Evolutionary conservation across 768 basidiomycete species (phyloP).

Genomic region (Lyophyllum decastes): DNA sequence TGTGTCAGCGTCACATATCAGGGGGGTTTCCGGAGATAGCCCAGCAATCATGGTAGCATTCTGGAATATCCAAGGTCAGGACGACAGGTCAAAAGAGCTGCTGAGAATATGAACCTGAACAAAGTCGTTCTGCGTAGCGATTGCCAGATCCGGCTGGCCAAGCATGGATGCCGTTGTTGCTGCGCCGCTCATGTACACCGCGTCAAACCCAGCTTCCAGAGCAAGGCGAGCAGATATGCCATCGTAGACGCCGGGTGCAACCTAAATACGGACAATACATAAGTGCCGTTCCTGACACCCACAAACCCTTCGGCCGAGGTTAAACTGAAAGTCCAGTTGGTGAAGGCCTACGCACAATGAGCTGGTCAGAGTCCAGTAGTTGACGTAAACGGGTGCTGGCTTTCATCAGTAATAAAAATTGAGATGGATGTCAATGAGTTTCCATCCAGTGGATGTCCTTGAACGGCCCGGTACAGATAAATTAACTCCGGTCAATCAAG

Average conservation of each 20-base stretch:
- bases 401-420: slow-evolving; percentile 1
- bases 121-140: slow-evolving; percentile 57
- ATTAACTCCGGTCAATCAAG: not conserved
- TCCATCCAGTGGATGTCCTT: not conserved
- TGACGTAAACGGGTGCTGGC: slow-evolving; percentile 14
- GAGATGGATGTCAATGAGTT: not conserved
- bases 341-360: slow-evolving; percentile 4
- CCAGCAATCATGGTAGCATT: slow-evolving; percentile 52
- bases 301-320: not conserved
- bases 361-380: slow-evolving; percentile 1
- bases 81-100: not conserved
- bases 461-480: not conserved
- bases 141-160: slow-evolving; percentile 56
- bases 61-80: slow-evolving; percentile 2
- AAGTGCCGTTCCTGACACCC: not conserved
- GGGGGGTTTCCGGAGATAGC: slow-evolving; percentile 43
- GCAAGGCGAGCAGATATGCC: slow-evolving; percentile 55
- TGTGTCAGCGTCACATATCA: slow-evolving; percentile 61
- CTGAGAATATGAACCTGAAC: slow-evolving; percentile 33
- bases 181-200: slow-evolving; percentile 52
- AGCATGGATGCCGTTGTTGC: slow-evolving; percentile 57
- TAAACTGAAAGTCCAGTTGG: no score
- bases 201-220: slow-evolving; percentile 50
- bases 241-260: slow-evolving; percentile 43
- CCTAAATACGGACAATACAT: not conserved